Evolutionary conservation across 345 rosid species (phyloP).

Genomic region (Pistacia vera): DNA sequence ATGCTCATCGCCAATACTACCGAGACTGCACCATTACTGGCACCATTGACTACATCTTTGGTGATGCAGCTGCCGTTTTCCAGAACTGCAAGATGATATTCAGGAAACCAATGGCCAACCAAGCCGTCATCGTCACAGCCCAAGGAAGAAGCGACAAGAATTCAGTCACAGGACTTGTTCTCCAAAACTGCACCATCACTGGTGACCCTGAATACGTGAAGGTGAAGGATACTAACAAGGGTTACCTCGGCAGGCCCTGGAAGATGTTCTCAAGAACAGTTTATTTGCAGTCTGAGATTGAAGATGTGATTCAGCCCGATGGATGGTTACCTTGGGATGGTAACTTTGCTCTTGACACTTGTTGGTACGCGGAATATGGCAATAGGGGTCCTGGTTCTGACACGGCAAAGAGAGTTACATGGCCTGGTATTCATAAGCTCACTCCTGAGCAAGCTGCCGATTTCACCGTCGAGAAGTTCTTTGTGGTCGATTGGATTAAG

Average conservation of each 20-base stretch:
- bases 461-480: slow-evolving; percentile 42
- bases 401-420: slow-evolving; percentile 42
- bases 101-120: slow-evolving; percentile 47
- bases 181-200: slow-evolving; percentile 61
- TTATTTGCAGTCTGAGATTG: slow-evolving; percentile 55
- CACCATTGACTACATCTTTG: slow-evolving; percentile 79
- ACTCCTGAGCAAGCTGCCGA: slow-evolving; percentile 16
- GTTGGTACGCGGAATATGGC: slow-evolving; percentile 54
- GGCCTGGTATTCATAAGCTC: slow-evolving; percentile 56
- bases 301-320: slow-evolving; percentile 53
- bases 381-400: slow-evolving; percentile 69
- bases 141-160: slow-evolving; percentile 56
- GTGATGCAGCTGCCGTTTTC: slow-evolving; percentile 51
- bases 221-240: slow-evolving; percentile 37
- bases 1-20: slow-evolving; percentile 73
- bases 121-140: slow-evolving; percentile 61
- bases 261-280: slow-evolving; percentile 57
- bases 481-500: slow-evolving; percentile 53
- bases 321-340: slow-evolving; percentile 69
- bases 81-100: slow-evolving; percentile 68
- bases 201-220: slow-evolving; percentile 43
- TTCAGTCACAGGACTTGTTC: slow-evolving; percentile 51
- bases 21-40: slow-evolving; percentile 69
- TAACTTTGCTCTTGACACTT: slow-evolving; percentile 46
- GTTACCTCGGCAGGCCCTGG: slow-evolving; percentile 84